These are phyloP conservation scores for Heliosperma pusillum DNA, from an alignment of 148 eudicot genomes.

Conservation along the genomic window DNA sequence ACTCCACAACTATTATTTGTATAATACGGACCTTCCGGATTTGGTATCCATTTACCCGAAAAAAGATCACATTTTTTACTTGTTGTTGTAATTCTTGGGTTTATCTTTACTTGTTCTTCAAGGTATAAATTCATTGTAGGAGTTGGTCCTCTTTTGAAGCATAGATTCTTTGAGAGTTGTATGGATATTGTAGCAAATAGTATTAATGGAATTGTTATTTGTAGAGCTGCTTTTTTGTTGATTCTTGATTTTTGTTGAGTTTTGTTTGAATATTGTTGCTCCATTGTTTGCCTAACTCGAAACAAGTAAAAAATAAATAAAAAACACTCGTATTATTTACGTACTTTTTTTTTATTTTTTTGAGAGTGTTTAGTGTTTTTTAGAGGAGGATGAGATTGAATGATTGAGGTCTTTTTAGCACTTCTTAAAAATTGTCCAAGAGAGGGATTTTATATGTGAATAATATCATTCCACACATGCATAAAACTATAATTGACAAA, in stretches of 20 bases:
- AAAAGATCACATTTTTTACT: conserved; percentile 39
- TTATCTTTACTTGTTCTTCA: background rate
- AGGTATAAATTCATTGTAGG: conserved; percentile 3
- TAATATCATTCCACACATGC: too few species aligned
- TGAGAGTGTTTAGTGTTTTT: too few species aligned
- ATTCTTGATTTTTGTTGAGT: conserved; percentile 6
- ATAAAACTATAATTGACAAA: too few species aligned
- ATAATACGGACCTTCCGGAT: conserved; percentile 47
- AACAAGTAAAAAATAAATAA: background rate
- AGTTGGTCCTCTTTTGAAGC: conserved; percentile 1
- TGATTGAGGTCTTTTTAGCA: too few species aligned
- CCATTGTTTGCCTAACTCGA: background rate
- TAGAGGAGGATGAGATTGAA: too few species aligned
- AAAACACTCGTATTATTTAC: too few species aligned
- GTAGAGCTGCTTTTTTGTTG: conserved; percentile 27
- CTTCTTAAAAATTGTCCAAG: too few species aligned
- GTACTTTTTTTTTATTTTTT: too few species aligned
- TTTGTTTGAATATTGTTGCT: background rate
- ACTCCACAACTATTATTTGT: conserved; percentile 41
- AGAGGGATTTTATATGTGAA: too few species aligned
- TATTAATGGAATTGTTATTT: conserved; percentile 27
- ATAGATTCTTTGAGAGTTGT: conserved; percentile 21
- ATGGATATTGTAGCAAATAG: conserved; percentile 29
- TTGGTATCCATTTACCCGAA: conserved; percentile 56
- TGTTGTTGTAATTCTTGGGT: background rate